A percentile compares a stretch with the other conserved stretches of the same genome.
phyloP scores from a whole-genome alignment of 2,329 filamentous ascomycete species.

The Talaromyces sp. region DNA sequence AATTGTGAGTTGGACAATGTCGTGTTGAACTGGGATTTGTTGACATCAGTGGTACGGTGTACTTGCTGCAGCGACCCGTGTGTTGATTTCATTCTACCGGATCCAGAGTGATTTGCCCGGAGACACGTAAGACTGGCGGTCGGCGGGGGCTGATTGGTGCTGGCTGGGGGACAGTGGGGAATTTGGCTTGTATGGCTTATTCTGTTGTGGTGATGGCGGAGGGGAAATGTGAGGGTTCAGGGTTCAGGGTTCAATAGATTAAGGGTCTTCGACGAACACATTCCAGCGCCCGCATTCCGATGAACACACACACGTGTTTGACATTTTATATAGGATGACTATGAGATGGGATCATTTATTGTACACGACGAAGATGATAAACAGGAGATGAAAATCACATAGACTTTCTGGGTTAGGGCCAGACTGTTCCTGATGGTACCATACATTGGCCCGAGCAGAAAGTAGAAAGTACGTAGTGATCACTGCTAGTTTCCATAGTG shows the following conservation, averaged over 20 bases:
- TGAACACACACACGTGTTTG: background rate
- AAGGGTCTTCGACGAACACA: background rate
- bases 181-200: background rate
- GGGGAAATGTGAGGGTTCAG: background rate
- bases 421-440: background rate
- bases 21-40: constrained; percentile 1
- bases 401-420: background rate
- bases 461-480: no score
- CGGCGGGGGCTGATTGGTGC: background rate
- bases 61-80: background rate
- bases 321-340: background rate
- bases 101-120: background rate
- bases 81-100: background rate
- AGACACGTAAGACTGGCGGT: constrained; percentile 9
- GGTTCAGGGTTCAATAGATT: background rate
- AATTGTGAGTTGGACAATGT: background rate
- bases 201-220: background rate
- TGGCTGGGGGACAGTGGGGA: background rate
- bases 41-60: constrained; percentile 1
- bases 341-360: no score
- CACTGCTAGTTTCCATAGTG: no score
- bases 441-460: no score
- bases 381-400: no score
- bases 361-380: no score
- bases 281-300: background rate